Evolutionary conservation across 176 grass and related monocot species (phyloP).

Genomic region (Sorghum bicolor): Sorghum_bicolor_NCBIv3 NC_012874.2:67233001-67233500

Average conservation of each 20-base stretch:
- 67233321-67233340: not conserved
- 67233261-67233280: constrained; percentile 67
- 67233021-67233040: constrained; percentile 54
- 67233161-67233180: not conserved
- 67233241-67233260: not conserved
- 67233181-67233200: not conserved
- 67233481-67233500: constrained; percentile 75
- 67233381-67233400: constrained; percentile 41
- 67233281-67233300: constrained; percentile 82
- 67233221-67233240: constrained; percentile 40
- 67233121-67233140: not conserved
- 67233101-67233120: too few species aligned
- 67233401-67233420: constrained; percentile 68
- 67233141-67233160: constrained; percentile 45
- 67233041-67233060: constrained; percentile 15
- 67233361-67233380: constrained; percentile 58
- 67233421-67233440: constrained; percentile 75
- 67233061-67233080: constrained; percentile 22
- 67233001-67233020: constrained; percentile 45
- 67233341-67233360: constrained; percentile 43
- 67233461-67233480: constrained; percentile 77
- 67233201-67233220: constrained; percentile 11
- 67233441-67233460: constrained; percentile 54
- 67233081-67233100: constrained; percentile 29
- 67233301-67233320: not conserved